phyloP scores from a whole-genome alignment of 192 early-diverging fungal genomes.

The Coemansia sp. region DNA sequence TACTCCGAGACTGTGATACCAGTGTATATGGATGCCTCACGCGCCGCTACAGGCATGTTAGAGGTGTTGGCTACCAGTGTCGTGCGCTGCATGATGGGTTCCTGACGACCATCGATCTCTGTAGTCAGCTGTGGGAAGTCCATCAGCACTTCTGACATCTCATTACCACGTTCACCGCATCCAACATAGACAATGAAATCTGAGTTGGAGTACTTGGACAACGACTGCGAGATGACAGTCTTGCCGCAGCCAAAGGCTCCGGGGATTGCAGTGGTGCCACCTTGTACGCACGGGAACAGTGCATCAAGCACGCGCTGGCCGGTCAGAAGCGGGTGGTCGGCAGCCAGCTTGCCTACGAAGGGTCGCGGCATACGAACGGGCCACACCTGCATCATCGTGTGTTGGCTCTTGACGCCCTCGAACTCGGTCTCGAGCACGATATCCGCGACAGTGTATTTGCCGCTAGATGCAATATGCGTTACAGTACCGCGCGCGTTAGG shows the following conservation, averaged over 20 bases:
- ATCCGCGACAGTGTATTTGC: constrained; percentile 89
- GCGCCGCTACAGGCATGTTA: constrained; percentile 99
- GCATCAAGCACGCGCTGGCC: constrained; percentile 99
- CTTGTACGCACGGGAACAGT: constrained; percentile 98
- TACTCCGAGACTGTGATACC: constrained; percentile 99
- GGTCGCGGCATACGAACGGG: constrained; percentile 96
- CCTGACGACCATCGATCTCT: constrained; percentile 90
- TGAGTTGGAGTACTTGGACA: constrained; percentile 99
- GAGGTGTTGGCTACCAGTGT: constrained; percentile 99
- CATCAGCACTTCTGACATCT: constrained; percentile 99
- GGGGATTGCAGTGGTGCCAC: constrained; percentile 98
- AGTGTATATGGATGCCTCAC: constrained; percentile 99
- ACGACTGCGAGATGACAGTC: constrained; percentile 98
- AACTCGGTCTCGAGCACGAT: constrained; percentile 95
- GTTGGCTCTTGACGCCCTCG: constrained; percentile 85
- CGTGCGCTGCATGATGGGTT: constrained; percentile 99
- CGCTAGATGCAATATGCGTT: constrained; percentile 92
- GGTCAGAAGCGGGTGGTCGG: constrained; percentile 93
- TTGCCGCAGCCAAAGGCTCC: constrained; percentile 99
- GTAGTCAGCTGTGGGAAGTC: constrained; percentile 96
- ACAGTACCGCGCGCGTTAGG: constrained; percentile 93
- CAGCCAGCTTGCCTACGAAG: constrained; percentile 89
- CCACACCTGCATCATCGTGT: constrained; percentile 98
- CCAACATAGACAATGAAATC: constrained; percentile 99
- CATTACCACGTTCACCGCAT: constrained; percentile 95